Base-by-base conservation (phyloP, 1,284 basidiomycete species). In the Leccinum pallidistipes region DNA sequence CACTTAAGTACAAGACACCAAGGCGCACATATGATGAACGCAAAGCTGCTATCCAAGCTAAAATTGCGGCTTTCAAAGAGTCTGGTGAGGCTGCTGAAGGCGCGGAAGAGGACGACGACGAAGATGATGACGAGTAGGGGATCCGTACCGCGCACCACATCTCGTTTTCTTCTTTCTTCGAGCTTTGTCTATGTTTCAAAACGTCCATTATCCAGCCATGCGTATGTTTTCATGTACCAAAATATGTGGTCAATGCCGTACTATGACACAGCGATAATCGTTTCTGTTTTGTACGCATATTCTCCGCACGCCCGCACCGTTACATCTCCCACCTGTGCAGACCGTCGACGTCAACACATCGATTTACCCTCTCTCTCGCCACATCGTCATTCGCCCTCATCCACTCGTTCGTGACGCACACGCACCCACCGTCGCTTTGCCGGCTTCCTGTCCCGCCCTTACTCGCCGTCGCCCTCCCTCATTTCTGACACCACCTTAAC, bases 51-150 rank as follows among this genome's bases (percentile, higher is more conserved):
- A 92, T 98, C 78, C 86, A 90, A 68, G 81, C 79, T 68, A 95
- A 91, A 82, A 95, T 96, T 77, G 85, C 88, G 71, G 87, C 87
- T 65, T 96, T 94, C 89, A 84, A 92, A 77, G 83, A 85, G 58
- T 83, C 83, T 69, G 85, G 80, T 56, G 80, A 71, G 10, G 80
- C 66, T 43, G 82, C 71, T 49, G 82, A 74, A 34, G 81, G 77
- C 24, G 84, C 52, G 0, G 65, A 80, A n/a, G 86, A 83, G 16
- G 80, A 78, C 29, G 79, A 78, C 18, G 79, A 81, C 8, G 85
- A 86, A 12, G 80, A 78, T 9, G 83, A 86, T 47, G 85, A 86
- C 36, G 83, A 88, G 77, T 86, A 84, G 77, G 27, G 40, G 8
- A 78, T 65, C 64, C 59, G 38, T 51, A 60, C 40, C 58, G 31